These are phyloP conservation scores for Pleurotus cornucopiae DNA, from an alignment of 768 basidiomycete species.

Conservation along the genomic window DNA sequence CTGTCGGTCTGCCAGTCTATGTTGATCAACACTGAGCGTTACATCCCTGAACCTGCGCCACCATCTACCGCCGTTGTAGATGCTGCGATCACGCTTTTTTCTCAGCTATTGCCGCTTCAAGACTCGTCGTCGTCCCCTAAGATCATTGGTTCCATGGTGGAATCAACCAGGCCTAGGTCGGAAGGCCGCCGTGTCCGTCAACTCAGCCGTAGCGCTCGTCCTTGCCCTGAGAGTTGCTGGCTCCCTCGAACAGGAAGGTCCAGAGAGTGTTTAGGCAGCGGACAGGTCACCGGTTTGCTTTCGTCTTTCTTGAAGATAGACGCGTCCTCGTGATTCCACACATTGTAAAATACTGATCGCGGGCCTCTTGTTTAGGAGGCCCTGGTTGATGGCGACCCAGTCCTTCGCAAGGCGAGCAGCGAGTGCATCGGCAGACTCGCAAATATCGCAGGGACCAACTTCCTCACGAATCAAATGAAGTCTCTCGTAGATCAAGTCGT, in stretches of 20 bases:
- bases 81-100: constrained; percentile 81
- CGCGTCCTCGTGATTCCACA: too few relatives aligned
- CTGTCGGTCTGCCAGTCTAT: constrained; percentile 61
- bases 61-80: constrained; percentile 82
- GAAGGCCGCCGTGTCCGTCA: constrained; percentile 81
- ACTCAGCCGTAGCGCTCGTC: constrained; percentile 71
- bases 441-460: too few relatives aligned
- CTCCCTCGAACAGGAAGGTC: constrained; percentile 38
- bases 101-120: constrained; percentile 74
- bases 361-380: too few relatives aligned
- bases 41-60: constrained; percentile 61
- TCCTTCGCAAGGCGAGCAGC: too few relatives aligned
- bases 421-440: too few relatives aligned
- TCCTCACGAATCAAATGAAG: too few relatives aligned
- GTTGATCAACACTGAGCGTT: constrained; percentile 38
- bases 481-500: too few relatives aligned
- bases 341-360: too few relatives aligned
- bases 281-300: too few relatives aligned
- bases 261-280: too few relatives aligned
- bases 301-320: too few relatives aligned
- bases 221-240: constrained; percentile 41
- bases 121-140: constrained; percentile 48
- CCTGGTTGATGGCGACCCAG: too few relatives aligned
- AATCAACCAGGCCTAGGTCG: constrained; percentile 67
- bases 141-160: constrained; percentile 26